A percentile compares a stretch with the other conserved stretches of the same genome.
Conservation (phyloP, 345 rosid genomes). For the Fremontodendron californicum region DNA sequence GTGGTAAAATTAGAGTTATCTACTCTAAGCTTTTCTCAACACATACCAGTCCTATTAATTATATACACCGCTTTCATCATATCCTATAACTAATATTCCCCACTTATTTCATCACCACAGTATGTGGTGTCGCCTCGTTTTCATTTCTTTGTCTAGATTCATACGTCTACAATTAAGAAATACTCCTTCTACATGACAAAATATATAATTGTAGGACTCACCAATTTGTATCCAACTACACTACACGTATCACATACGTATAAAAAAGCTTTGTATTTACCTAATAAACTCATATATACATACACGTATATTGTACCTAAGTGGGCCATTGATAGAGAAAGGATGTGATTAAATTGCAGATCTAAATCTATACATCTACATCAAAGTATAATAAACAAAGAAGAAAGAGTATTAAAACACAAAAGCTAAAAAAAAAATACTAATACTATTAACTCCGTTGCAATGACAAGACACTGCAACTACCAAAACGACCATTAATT, state of each 20-base stretch:
- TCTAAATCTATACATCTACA: conserved; percentile 23
- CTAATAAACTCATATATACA: not conserved
- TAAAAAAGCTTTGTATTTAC: not conserved
- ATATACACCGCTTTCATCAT: not conserved
- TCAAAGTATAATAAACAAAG: conserved; percentile 13
- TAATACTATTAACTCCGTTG: conserved; percentile 14
- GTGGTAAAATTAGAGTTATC: too few species aligned
- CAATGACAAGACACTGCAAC: conserved; percentile 45
- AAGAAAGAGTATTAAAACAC: not conserved
- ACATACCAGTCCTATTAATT: not conserved
- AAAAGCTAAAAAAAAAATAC: not conserved
- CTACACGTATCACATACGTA: not conserved
- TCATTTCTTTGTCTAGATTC: conserved; percentile 6
- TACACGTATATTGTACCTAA: not conserved
- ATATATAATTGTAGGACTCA: conserved; percentile 14
- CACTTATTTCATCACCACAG: not conserved
- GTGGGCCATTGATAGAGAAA: conserved; percentile 11
- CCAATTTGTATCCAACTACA: not conserved
- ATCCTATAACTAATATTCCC: not conserved
- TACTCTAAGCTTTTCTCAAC: too few species aligned
- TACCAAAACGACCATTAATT: conserved; percentile 37
- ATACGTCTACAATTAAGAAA: conserved; percentile 8
- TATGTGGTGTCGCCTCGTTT: conserved; percentile 1
- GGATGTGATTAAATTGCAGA: conserved; percentile 17
- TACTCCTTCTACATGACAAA: not conserved